Conservation (phyloP, 2,329 filamentous ascomycete genomes). For the Capronia epimyces region DNA sequence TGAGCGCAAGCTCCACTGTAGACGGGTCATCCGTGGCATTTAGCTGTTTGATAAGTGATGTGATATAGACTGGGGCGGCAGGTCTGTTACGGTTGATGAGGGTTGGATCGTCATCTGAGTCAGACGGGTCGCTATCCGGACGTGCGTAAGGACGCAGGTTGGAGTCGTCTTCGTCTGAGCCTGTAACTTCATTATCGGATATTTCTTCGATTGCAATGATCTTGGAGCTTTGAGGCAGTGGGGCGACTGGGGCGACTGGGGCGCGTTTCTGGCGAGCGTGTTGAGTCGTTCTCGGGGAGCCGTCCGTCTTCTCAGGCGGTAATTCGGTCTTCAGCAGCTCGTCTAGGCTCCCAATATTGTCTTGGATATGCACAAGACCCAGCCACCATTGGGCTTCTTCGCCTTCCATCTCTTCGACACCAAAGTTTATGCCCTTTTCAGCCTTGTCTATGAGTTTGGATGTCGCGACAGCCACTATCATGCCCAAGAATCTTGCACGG, state of each 20-base stretch:
- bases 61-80: slow-evolving; percentile 65
- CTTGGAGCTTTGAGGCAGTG: slow-evolving; percentile 35
- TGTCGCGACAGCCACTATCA: slow-evolving; percentile 73
- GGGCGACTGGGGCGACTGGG: slow-evolving; percentile 5
- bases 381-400: slow-evolving; percentile 73
- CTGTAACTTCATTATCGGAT: slow-evolving; percentile 47
- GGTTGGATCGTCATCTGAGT: slow-evolving; percentile 89
- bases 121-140: slow-evolving; percentile 79
- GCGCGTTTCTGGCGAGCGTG: slow-evolving; percentile 4
- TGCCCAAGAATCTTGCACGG: slow-evolving; percentile 74
- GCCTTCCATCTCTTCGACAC: slow-evolving; percentile 69
- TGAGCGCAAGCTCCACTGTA: slow-evolving; percentile 71
- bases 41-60: slow-evolving; percentile 40
- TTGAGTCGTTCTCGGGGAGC: slow-evolving; percentile 1
- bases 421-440: slow-evolving; percentile 72
- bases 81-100: slow-evolving; percentile 77
- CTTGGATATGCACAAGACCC: slow-evolving; percentile 56
- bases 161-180: slow-evolving; percentile 51
- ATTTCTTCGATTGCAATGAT: slow-evolving; percentile 59
- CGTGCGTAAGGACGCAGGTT: slow-evolving; percentile 75
- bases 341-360: slow-evolving; percentile 52
- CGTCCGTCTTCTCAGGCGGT: slow-evolving; percentile 21
- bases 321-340: slow-evolving; percentile 17
- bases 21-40: slow-evolving; percentile 77
- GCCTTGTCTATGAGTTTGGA: slow-evolving; percentile 60